Base-by-base conservation (phyloP, 2,329 filamentous ascomycete genomes). In the Cadophora sp. region DNA sequence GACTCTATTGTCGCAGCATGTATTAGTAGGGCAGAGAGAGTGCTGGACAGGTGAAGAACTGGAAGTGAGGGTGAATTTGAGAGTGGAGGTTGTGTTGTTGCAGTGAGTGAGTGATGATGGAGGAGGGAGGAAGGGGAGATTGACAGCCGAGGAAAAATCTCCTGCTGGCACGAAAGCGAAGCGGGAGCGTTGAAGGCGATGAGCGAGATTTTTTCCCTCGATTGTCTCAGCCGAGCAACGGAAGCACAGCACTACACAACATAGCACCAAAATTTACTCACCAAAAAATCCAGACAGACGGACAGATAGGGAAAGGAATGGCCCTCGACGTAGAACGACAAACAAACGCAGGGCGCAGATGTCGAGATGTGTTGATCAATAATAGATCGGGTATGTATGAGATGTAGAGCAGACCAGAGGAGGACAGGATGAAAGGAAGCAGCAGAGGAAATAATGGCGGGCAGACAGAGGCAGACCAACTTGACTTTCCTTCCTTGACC, bases 261-360 rank as follows among this genome's bases (percentile, higher is more conserved):
- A 18, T 1, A 43, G 41, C 41, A 56, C 24, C 30, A 20, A 36
- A 18, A 41, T 65, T 70, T 36, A 72, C 72, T 71, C 64, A 74
- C 72, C 72, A 71, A 73, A 70, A 70, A 71, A 71, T 65, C 43
- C 62, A 62, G 68, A 69, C 39, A 60, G 64, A 69, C 45, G 22
- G 45, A 66, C 56, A 68, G 43, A 56, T 47, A 73, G 70, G 70
- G 70, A 73, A 75, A 72, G 65, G 70, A 75, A 74, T 47, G 68
- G 68, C 68, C 66, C 62, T 71, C 67, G 45, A 67, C 50, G 48
- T 66, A 53, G 33, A 60, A 58, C 55, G 53, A 71, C 66, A 39
- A 62, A 61, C 64, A 64, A 72, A 65, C 63, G 47, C 66, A 33
- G 43, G 14, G 48, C 48, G 36, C 18, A 55, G 48, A 20, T 43